Conservation (phyloP, 306 rosid species). For the Alnus rubra region DNA sequence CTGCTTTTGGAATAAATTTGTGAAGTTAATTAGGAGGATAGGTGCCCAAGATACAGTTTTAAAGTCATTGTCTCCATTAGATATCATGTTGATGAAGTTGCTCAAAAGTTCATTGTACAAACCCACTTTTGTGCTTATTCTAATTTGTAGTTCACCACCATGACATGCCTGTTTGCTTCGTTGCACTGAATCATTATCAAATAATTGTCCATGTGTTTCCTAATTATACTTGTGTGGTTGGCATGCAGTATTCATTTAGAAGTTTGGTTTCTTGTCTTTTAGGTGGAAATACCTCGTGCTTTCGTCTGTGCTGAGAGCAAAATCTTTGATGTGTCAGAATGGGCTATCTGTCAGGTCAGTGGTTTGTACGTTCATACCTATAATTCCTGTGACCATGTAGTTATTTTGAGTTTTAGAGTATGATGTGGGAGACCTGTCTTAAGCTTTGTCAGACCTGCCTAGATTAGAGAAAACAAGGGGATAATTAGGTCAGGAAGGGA, state of each 20-base stretch:
- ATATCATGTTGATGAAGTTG: neutral
- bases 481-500: neutral
- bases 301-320: conserved; percentile 98
- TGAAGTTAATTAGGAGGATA: too few relatives aligned
- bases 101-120: neutral
- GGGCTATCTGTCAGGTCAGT: conserved; percentile 99
- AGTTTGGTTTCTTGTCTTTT: conserved; percentile 28
- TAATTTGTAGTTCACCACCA: neutral
- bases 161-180: neutral
- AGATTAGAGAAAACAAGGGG: conserved; percentile 3
- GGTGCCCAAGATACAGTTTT: neutral
- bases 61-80: neutral
- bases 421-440: neutral
- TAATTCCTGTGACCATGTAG: neutral
- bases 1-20: neutral
- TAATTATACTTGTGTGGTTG: neutral
- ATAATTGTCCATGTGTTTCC: neutral
- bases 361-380: neutral
- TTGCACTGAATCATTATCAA: neutral
- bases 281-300: conserved; percentile 98
- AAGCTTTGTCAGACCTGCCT: neutral
- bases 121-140: neutral
- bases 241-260: neutral
- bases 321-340: conserved; percentile 95
- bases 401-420: neutral